These are phyloP conservation scores for Pleurotus cornucopiae DNA, from an alignment of 768 basidiomycete genomes.

Conservation along the genomic window DNA sequence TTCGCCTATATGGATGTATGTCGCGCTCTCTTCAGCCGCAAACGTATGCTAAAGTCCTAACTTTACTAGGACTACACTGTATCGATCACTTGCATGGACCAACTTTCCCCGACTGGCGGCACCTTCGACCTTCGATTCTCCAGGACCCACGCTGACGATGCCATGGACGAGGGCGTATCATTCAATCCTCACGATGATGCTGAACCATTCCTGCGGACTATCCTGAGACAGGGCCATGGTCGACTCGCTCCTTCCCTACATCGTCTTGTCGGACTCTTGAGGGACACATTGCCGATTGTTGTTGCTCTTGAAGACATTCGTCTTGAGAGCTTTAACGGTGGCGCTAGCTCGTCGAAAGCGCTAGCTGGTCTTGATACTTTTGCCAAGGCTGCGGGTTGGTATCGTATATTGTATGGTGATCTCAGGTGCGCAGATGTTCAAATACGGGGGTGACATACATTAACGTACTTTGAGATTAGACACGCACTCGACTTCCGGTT, in stretches of 20 bases:
- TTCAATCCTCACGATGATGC: conserved; percentile 79
- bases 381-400: conserved; percentile 82
- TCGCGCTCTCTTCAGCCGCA: background rate
- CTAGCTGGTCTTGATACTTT: conserved; percentile 51
- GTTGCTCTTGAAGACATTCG: conserved; percentile 61
- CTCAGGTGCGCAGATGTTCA: conserved; percentile 39
- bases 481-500: conserved; percentile 80
- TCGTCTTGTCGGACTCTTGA: conserved; percentile 61
- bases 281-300: conserved; percentile 76
- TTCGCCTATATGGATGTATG: conserved; percentile 71
- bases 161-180: conserved; percentile 15
- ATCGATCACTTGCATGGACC: conserved; percentile 75
- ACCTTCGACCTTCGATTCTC: conserved; percentile 75
- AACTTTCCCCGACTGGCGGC: conserved; percentile 62
- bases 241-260: conserved; percentile 62
- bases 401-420: conserved; percentile 67
- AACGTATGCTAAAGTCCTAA: background rate
- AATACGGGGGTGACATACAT: too few relatives aligned
- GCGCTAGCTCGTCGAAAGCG: background rate
- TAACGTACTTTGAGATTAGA: conserved; percentile 26
- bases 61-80: conserved; percentile 63
- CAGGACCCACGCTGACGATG: conserved; percentile 26
- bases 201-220: conserved; percentile 68
- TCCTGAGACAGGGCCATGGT: conserved; percentile 64
- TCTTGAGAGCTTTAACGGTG: conserved; percentile 23